Evolutionary conservation across 768 basidiomycete species (phyloP), one percentile per base, ranked within the genome.

Genomic region (Panaeolus cyanescens): DNA sequence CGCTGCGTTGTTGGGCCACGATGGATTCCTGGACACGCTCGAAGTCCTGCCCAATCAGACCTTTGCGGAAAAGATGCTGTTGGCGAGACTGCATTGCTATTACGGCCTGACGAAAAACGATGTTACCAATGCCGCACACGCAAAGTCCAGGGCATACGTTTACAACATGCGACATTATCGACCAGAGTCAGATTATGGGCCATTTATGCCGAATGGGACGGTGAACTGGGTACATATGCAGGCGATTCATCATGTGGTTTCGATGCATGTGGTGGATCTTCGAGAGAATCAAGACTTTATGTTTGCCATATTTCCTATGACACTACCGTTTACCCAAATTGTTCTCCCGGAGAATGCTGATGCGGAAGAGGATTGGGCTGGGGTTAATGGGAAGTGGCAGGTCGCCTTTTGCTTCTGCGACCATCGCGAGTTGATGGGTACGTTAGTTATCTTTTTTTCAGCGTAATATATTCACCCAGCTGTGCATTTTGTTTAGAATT

Each of bases 331-430:
- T 64, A 84, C 83, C 28, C 88, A 88, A 66, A 79, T 80, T 31
- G 60, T 81, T 50, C 72, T 85, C 3, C 79, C 81, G 2, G 66
- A 65, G 1, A 78, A 69, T 1, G 36, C 81, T 53, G 71, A 75
- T 39, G 65, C 71, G 40, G 75, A 72, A 55, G 61, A 66, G 42
- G 87, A 88, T 69, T 87, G 87, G 86, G 85, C 82, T 1, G 84
- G 85, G 2, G 72, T 91, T 0, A 75, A 77, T 32, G 90, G 89
- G 0, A 32, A 71, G 15, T 91, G 90, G 90, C 72, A 75, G 4
- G 80, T 85, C 12, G 80, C 83, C n/a, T 90, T 89, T 66, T 85
- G 83, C 56, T 91, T 88, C 67, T 80, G 83, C 56, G 89, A 91
- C 68, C 89, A 91, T 66, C 74, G 86, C 5, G 86, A 87, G 53